Evolutionary conservation across 306 rosid genomes (phyloP), one percentile per base, ranked within the genome.

Genomic region (Cyclanthera cordifolia): DNA sequence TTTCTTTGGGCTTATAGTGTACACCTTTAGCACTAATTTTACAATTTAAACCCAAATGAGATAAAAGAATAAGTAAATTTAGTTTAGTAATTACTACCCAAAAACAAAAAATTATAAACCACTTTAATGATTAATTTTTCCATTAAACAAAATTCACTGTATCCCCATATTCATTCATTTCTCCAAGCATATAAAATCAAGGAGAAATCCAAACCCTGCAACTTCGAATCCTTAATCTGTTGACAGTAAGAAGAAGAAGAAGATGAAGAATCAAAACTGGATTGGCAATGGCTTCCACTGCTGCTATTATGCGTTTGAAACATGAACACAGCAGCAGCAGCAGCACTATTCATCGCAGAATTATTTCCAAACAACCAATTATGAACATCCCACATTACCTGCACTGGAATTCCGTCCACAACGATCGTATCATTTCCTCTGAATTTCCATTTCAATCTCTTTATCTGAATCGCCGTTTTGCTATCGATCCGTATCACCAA

Each of bases 361-460:
- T 75, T 84, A 71, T 75, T 84, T 20, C 97, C 95, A 80, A 87
- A 92, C 11, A 89, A 85, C 97, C 96, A 92, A 73, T 86, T 80
- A 80, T 89, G 93, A 19, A 89, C 96, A 81, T 92, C 97, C 97
- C 96, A 91, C 14, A 85, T 86, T 61, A 91, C 96, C 79, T 88
- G 81, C 46, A 91, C 86, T 0, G 86, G 89, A 49, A 88, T 46
- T 19, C 95, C 97, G 78, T 88, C 95, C 54, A 91, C 90, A 74
- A 84, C 51, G 79, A 91, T 85, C 17, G 90, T 83, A 67, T 85
- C 73, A 43, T 91, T 88, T 0, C 97, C 97, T 23, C 96, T 68
- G 76, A 91, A 91, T 67, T 91, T 91, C 97, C 96, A 91, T 64
- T 81, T 91, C 57, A 91, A 74, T 69, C 88, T 53, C 88, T 86